Conservation (phyloP, 2,329 filamentous ascomycete genomes). For the Penicillium sp. region DNA sequence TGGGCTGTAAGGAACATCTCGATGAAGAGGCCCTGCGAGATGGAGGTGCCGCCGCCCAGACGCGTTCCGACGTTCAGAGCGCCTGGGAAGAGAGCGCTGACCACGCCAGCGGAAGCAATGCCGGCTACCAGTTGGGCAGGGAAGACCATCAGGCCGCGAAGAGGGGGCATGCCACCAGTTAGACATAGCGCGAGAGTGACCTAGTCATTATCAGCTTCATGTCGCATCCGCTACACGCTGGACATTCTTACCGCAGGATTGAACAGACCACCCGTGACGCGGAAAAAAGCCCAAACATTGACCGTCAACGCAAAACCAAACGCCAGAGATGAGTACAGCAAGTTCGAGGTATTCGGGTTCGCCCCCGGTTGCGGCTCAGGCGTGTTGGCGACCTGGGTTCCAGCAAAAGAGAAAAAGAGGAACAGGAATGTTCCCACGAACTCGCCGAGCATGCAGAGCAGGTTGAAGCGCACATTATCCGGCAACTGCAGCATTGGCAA, state of each 20-base stretch:
- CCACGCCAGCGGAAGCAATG: conserved; percentile 61
- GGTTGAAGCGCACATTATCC: conserved; percentile 44
- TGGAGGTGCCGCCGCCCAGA: conserved; percentile 54
- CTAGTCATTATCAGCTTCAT: conserved; percentile 24
- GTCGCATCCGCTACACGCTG: not conserved
- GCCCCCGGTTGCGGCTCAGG: conserved; percentile 34
- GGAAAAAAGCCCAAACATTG: conserved; percentile 59
- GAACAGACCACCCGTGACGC: conserved; percentile 54
- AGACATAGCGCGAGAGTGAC: conserved; percentile 63
- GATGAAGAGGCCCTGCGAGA: conserved; percentile 64
- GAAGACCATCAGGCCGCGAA: conserved; percentile 56
- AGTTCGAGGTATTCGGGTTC: conserved; percentile 36
- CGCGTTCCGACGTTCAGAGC: conserved; percentile 58
- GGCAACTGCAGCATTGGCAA: conserved; percentile 39
- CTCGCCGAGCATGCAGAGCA: conserved; percentile 52
- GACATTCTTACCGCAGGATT: conserved; percentile 48
- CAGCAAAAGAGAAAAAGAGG: conserved; percentile 52
- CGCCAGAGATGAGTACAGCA: conserved; percentile 47
- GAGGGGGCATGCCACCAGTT: conserved; percentile 57
- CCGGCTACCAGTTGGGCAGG: conserved; percentile 60
- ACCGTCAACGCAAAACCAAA: conserved; percentile 53
- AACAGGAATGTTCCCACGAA: conserved; percentile 56
- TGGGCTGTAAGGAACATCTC: conserved; percentile 67
- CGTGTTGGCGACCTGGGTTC: conserved; percentile 49
- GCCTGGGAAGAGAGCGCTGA: conserved; percentile 61